Evolutionary conservation across 2,329 filamentous ascomycete species (phyloP).

Genomic region (Alternaria gansuensis): DNA sequence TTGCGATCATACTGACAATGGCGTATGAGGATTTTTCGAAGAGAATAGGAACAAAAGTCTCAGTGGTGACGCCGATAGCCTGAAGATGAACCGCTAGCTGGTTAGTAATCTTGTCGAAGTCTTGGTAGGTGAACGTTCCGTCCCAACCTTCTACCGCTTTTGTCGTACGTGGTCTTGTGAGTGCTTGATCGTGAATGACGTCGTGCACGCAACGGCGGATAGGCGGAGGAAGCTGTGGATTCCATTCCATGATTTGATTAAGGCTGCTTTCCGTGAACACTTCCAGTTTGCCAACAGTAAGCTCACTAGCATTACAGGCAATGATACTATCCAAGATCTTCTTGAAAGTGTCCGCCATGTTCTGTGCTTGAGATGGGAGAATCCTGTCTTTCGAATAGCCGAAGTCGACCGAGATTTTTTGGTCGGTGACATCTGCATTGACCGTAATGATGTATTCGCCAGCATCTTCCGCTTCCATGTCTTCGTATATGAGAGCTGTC

Average conservation of each 20-base stretch:
- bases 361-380: slow-evolving; percentile 37
- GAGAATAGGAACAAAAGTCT: slow-evolving; percentile 49
- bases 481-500: slow-evolving; percentile 43
- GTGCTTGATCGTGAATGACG: slow-evolving; percentile 42
- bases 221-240: slow-evolving; percentile 35
- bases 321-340: slow-evolving; percentile 39
- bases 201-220: slow-evolving; percentile 45
- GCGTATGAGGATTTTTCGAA: slow-evolving; percentile 50
- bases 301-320: slow-evolving; percentile 19
- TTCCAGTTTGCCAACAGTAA: slow-evolving; percentile 40
- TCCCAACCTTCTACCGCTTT: slow-evolving; percentile 47
- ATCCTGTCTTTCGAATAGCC: slow-evolving; percentile 46
- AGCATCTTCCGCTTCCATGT: slow-evolving; percentile 49
- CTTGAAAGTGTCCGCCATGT: slow-evolving; percentile 46
- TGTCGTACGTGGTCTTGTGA: slow-evolving; percentile 38
- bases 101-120: slow-evolving; percentile 45
- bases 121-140: slow-evolving; percentile 45
- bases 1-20: slow-evolving; percentile 48
- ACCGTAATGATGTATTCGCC: slow-evolving; percentile 50
- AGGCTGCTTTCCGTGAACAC: slow-evolving; percentile 34
- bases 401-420: slow-evolving; percentile 43
- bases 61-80: slow-evolving; percentile 36
- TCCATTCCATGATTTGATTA: slow-evolving; percentile 43
- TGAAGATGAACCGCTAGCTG: slow-evolving; percentile 41
- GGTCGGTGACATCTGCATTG: slow-evolving; percentile 46